phyloP scores from a whole-genome alignment of 306 rosid genomes.

The Sophora flavescens region DNA sequence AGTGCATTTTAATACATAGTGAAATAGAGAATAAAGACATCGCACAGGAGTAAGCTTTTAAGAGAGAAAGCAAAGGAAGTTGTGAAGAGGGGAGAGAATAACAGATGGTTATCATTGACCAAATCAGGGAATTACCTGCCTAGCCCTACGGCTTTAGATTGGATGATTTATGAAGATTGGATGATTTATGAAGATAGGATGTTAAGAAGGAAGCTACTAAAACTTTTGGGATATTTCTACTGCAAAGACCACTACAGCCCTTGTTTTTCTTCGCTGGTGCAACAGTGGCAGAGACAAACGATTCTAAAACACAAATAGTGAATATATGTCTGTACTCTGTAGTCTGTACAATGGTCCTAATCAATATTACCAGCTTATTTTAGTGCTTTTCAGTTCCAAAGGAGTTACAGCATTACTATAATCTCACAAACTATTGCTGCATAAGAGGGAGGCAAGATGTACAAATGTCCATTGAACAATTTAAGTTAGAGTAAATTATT shows the following conservation, averaged over 20 bases:
- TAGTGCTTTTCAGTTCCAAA: neutral
- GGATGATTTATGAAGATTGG: neutral
- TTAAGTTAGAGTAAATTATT: neutral
- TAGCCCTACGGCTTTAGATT: neutral
- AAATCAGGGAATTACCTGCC: neutral
- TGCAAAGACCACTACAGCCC: neutral
- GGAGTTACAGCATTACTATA: neutral
- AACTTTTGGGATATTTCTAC: neutral
- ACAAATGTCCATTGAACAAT: neutral
- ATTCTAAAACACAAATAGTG: neutral
- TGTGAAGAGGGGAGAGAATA: neutral
- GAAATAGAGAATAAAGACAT: neutral
- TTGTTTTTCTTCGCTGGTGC: neutral
- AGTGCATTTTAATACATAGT: neutral
- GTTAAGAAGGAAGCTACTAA: neutral
- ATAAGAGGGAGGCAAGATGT: neutral
- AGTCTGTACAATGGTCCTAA: conserved; percentile 1
- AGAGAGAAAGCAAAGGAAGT: neutral
- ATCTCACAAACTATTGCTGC: conserved; percentile 4
- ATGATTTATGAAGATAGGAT: too few species aligned
- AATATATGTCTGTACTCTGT: neutral
- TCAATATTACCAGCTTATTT: neutral
- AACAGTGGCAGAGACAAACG: neutral
- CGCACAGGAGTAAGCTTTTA: neutral
- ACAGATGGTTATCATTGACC: neutral